phyloP scores from a whole-genome alignment of 2,329 filamentous ascomycete species.

The Chrysosphaeria jannelii region DNA sequence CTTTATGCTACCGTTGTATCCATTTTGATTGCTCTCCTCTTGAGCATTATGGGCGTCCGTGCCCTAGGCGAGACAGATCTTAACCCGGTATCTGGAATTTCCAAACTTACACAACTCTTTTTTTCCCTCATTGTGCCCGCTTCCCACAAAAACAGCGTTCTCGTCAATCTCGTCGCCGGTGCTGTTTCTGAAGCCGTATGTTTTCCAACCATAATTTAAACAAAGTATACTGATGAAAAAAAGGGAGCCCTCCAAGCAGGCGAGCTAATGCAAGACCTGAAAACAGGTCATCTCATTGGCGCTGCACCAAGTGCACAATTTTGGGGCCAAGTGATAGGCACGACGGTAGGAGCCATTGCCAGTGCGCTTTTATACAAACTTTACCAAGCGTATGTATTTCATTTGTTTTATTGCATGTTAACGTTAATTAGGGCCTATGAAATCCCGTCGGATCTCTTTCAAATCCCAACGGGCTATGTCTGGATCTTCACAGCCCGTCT shows the following conservation, averaged over 20 bases:
- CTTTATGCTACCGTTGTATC: slow-evolving; percentile 45
- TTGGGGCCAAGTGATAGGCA: slow-evolving; percentile 83
- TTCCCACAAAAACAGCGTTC: slow-evolving; percentile 53
- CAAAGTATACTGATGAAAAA: slow-evolving; percentile 11
- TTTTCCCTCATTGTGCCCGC: slow-evolving; percentile 74
- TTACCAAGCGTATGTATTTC: slow-evolving; percentile 29
- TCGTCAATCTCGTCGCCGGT: slow-evolving; percentile 83
- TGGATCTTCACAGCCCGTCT: slow-evolving; percentile 93
- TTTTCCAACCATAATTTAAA: slow-evolving; percentile 25
- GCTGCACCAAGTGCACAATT: slow-evolving; percentile 88
- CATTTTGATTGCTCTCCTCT: slow-evolving; percentile 54
- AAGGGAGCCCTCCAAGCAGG: slow-evolving; percentile 72
- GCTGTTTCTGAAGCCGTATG: slow-evolving; percentile 24
- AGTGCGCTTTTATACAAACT: slow-evolving; percentile 68
- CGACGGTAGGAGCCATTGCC: slow-evolving; percentile 56
- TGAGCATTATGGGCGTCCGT: slow-evolving; percentile 44
- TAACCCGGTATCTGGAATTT: slow-evolving; percentile 88
- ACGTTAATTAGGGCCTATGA: slow-evolving; percentile 50
- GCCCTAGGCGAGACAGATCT: slow-evolving; percentile 62
- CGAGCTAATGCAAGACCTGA: slow-evolving; percentile 89
- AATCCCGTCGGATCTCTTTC: slow-evolving; percentile 68
- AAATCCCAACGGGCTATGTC: slow-evolving; percentile 81
- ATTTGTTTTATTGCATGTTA: neutral
- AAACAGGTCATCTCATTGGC: slow-evolving; percentile 78
- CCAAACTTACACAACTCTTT: slow-evolving; percentile 82